phyloP scores from a whole-genome alignment of 805 yeast species.

The Ogataea allantospora region DNA sequence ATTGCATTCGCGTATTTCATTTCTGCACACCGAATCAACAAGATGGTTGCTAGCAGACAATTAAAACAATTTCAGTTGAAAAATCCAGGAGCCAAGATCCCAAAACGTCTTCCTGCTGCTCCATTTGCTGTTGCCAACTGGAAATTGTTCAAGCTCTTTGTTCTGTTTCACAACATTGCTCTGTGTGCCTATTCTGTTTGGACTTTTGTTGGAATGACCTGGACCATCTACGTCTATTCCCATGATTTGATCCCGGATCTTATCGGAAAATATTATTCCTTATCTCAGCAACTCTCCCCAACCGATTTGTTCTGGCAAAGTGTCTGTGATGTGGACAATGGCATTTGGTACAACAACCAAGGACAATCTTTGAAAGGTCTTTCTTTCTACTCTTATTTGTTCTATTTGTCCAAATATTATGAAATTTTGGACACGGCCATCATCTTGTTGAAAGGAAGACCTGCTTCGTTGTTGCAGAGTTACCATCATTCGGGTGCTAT shows the following conservation, averaged over 20 bases:
- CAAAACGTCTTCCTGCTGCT: conserved; percentile 46
- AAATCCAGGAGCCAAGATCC: conserved; percentile 26
- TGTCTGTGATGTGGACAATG: conserved; percentile 57
- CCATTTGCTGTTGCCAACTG: conserved; percentile 51
- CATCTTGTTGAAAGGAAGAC: conserved; percentile 65
- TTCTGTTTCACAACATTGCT: conserved; percentile 57
- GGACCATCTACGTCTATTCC: conserved; percentile 45
- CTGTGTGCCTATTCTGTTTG: conserved; percentile 66
- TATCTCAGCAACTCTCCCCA: conserved; percentile 15
- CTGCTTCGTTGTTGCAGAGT: conserved; percentile 63
- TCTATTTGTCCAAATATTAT: conserved; percentile 68
- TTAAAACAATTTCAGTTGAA: conserved; percentile 30
- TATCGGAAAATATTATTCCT: conserved; percentile 25
- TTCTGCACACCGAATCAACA: conserved; percentile 54
- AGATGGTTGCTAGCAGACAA: conserved; percentile 46
- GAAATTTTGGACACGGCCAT: conserved; percentile 69
- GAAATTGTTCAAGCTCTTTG: conserved; percentile 48
- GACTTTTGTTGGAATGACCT: conserved; percentile 67
- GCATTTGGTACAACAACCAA: conserved; percentile 46
- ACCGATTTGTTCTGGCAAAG: conserved; percentile 56
- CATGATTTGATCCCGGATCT: conserved; percentile 31
- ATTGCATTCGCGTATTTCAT: conserved; percentile 59
- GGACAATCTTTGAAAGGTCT: conserved; percentile 39
- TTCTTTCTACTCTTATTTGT: conserved; percentile 60
- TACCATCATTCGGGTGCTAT: conserved; percentile 81